A percentile compares a stretch with the other conserved stretches of the same genome.
These are phyloP conservation scores for Coemansia guatemalensis DNA, from an alignment of 192 early-diverging fungal species.

Conservation along the genomic window DNA sequence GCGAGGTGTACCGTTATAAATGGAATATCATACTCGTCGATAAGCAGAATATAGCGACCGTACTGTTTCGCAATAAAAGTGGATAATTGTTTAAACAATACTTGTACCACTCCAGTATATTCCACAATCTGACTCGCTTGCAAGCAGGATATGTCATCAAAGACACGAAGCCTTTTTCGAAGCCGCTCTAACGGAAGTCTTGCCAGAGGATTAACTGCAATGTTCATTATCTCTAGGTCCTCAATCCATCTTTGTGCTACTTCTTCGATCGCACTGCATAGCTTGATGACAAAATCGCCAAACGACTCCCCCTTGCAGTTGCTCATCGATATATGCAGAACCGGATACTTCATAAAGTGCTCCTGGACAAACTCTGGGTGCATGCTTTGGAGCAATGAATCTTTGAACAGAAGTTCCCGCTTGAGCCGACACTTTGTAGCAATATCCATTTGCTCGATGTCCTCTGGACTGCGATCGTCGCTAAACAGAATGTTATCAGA, in stretches of 20 bases:
- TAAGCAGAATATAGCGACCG: conserved; percentile 34
- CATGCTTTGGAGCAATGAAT: conserved; percentile 26
- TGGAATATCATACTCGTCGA: conserved; percentile 49
- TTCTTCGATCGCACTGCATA: conserved; percentile 4
- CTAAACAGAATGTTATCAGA: conserved; percentile 14
- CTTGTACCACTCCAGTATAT: not conserved
- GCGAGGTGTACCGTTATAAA: conserved; percentile 34
- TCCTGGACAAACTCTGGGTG: conserved; percentile 26
- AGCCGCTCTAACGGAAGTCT: not conserved
- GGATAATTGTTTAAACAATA: conserved; percentile 20
- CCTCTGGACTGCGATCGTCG: not conserved
- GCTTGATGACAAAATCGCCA: conserved; percentile 11
- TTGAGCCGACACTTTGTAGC: conserved; percentile 29
- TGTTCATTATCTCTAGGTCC: not conserved
- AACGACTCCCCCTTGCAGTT: conserved; percentile 13
- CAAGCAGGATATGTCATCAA: not conserved
- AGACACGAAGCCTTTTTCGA: not conserved
- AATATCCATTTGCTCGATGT: conserved; percentile 13
- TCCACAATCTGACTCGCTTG: not conserved
- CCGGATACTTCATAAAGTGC: conserved; percentile 48
- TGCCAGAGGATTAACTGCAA: too few species aligned
- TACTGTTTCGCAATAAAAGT: conserved; percentile 3
- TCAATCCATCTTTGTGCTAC: conserved; percentile 1
- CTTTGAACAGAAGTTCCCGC: conserved; percentile 31
- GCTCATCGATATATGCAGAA: conserved; percentile 30